Conservation (phyloP, 2,329 filamentous ascomycete species). For the Diaporthe helianthi region DNA sequence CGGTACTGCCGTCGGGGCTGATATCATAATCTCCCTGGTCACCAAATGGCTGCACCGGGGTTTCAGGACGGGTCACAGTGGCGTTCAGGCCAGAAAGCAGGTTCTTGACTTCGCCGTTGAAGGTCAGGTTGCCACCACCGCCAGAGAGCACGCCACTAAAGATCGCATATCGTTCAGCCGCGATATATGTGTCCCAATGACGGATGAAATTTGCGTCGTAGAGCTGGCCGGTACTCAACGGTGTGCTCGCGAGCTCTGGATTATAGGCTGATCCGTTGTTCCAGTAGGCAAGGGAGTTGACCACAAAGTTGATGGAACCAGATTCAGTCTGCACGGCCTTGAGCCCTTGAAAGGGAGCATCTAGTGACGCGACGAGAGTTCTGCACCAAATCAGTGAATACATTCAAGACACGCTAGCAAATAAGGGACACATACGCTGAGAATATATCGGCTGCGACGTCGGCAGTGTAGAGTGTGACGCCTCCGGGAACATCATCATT, state of each 20-base stretch:
- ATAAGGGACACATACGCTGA: slow-evolving; percentile 7
- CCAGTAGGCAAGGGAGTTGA: slow-evolving; percentile 57
- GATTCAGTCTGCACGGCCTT: slow-evolving; percentile 44
- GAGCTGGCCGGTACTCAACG: slow-evolving; percentile 58
- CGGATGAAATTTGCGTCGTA: slow-evolving; percentile 65
- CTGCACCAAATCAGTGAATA: slow-evolving; percentile 29
- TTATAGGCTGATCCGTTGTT: slow-evolving; percentile 66
- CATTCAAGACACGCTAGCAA: not conserved
- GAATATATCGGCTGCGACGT: slow-evolving; percentile 40
- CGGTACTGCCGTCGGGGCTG: slow-evolving; percentile 49
- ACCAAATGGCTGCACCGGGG: slow-evolving; percentile 56
- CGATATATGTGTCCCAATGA: slow-evolving; percentile 66
- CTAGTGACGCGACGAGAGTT: slow-evolving; percentile 46
- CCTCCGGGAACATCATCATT: slow-evolving; percentile 52
- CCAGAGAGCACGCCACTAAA: slow-evolving; percentile 62
- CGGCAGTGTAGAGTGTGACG: slow-evolving; percentile 48
- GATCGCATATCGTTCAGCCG: slow-evolving; percentile 62
- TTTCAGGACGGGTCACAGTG: slow-evolving; percentile 46
- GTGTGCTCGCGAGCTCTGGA: slow-evolving; percentile 52
- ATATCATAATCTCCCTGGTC: slow-evolving; percentile 68
- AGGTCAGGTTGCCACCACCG: slow-evolving; percentile 39
- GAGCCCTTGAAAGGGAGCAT: slow-evolving; percentile 48
- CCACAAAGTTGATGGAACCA: slow-evolving; percentile 47
- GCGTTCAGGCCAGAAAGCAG: slow-evolving; percentile 44
- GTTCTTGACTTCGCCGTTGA: slow-evolving; percentile 44